These are phyloP conservation scores for Colletotrichum lini DNA, from an alignment of 2,329 filamentous ascomycete genomes.

Conservation along the genomic window DNA sequence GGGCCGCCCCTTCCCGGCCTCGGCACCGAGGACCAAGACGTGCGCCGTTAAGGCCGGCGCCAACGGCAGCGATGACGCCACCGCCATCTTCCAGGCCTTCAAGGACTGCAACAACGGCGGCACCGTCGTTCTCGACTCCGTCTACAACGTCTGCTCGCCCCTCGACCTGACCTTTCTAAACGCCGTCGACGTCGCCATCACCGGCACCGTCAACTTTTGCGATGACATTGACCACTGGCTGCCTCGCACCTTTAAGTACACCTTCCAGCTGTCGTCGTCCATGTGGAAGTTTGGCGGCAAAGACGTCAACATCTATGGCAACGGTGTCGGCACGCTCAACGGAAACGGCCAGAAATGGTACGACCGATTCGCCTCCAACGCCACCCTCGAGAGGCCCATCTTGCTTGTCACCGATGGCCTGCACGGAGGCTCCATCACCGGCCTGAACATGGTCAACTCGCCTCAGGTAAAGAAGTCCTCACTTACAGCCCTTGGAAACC, in stretches of 20 bases:
- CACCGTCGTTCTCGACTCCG: conserved; percentile 70
- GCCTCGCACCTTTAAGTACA: conserved; percentile 73
- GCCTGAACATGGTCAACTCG: conserved; percentile 73
- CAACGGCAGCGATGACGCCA: conserved; percentile 50
- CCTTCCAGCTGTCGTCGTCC: conserved; percentile 74
- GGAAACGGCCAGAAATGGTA: conserved; percentile 78
- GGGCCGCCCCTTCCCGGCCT: conserved; percentile 42
- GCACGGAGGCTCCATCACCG: conserved; percentile 69
- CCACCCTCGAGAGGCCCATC: conserved; percentile 71
- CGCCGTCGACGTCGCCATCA: conserved; percentile 72
- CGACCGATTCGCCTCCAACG: conserved; percentile 70
- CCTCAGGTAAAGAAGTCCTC: conserved; percentile 49
- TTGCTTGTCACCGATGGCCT: conserved; percentile 71
- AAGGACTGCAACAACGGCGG: conserved; percentile 74
- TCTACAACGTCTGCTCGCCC: conserved; percentile 75
- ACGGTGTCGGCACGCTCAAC: conserved; percentile 60
- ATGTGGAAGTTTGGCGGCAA: conserved; percentile 52
- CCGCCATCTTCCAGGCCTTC: conserved; percentile 65
- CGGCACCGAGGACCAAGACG: conserved; percentile 45
- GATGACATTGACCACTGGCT: conserved; percentile 80
- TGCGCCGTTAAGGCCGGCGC: conserved; percentile 47
- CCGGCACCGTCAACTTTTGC: conserved; percentile 72
- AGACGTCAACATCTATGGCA: conserved; percentile 75
- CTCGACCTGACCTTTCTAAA: conserved; percentile 76
- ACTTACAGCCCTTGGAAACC: too few relatives aligned